Evolutionary conservation across 2,329 filamentous ascomycete species (phyloP), one percentile per base, ranked within the genome.

Genomic region (Pseudohalonectria lignicola): DNA sequence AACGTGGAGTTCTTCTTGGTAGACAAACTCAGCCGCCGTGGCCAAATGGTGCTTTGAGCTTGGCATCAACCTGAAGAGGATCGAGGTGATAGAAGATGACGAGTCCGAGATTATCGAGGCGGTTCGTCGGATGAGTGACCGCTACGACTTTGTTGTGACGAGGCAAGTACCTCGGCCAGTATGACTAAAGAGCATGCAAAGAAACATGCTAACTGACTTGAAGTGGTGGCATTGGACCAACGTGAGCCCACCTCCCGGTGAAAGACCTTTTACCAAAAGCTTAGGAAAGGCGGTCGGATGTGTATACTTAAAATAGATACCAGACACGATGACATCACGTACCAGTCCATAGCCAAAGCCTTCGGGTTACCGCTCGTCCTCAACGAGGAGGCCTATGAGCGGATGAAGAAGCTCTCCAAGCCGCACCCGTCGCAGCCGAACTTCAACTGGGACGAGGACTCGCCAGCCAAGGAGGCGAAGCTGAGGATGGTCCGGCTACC

Each of bases 241-340:
- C 90, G 83, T 90, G 63, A 66, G 79, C 60, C n/a, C n/a, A n/a
- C n/a, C n/a, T n/a, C n/a, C n/a, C n/a, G n/a, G n/a, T n/a, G n/a
- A n/a, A n/a, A n/a, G n/a, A n/a, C 41, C 45, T 13, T 31, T 19
- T 18, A 4, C 18, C 19, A n/a, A 40, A 37, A 19, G n/a, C n/a
- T n/a, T n/a, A n/a, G n/a, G n/a, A n/a, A n/a, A n/a, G n/a, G n/a
- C n/a, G n/a, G n/a, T n/a, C n/a, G n/a, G n/a, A n/a, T n/a, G n/a
- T n/a, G n/a, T n/a, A n/a, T n/a, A n/a, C n/a, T n/a, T n/a, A n/a
- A n/a, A n/a, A n/a, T n/a, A n/a, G n/a, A n/a, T n/a, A n/a, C n/a
- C 49, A 93, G 86, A 40, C 90, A 96, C 66, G 92, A 98, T 60
- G 92, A 98, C 56, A 96, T 96, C 49, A 96, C 92, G 19, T 98